Base-by-base conservation (phyloP, 2,329 filamentous ascomycete genomes). In the Penicillium crustosum region DNA sequence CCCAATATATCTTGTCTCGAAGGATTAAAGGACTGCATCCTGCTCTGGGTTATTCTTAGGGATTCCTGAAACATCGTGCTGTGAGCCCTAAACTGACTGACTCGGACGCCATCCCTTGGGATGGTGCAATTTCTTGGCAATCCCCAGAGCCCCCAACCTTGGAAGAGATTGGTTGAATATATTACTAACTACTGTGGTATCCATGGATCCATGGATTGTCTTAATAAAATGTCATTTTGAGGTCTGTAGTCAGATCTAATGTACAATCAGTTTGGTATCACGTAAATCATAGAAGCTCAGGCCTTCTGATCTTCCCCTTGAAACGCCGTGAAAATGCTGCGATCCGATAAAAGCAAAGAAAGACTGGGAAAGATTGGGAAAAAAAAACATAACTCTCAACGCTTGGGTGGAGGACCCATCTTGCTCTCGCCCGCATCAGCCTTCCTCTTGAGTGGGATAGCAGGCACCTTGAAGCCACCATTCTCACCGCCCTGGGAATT, bases 381-480 rank as follows among this genome's bases (percentile, higher is more conserved):
- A 19, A 33, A 8, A 48, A 35, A 8, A 49, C 2, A 29, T 42
- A 29, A 47, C 67, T 66, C 39, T 38, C 64, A 58, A 12, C 72
- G 75, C 48, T 68, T 61, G 25, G 76, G 70, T 12, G 77, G 76
- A 38, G 77, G 77, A 2, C 67, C 71, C 77, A 79, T 83, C 72
- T 87, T 88, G 42, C 80, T 79, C 50, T 80, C 78, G 1, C 86
- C 86, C 1, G 83, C 87, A 70, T 90, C 85, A 27, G 87, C 78
- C 75, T 86, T 92, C 80, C 97, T 97, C 53, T 78, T 82, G 27
- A 84, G 78, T 17, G 91, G 91, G 64, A 93, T 72, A 2, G 82
- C 83, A 17, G 93, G 92, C 39, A 95, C 89, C 75, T 93, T 96
- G 82, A 97, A 96, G 0, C 86, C 88, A 12, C 81, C 85, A 50